phyloP scores from a whole-genome alignment of 192 early-diverging fungal genomes.

The Thoreauomyces humboldtii region DNA sequence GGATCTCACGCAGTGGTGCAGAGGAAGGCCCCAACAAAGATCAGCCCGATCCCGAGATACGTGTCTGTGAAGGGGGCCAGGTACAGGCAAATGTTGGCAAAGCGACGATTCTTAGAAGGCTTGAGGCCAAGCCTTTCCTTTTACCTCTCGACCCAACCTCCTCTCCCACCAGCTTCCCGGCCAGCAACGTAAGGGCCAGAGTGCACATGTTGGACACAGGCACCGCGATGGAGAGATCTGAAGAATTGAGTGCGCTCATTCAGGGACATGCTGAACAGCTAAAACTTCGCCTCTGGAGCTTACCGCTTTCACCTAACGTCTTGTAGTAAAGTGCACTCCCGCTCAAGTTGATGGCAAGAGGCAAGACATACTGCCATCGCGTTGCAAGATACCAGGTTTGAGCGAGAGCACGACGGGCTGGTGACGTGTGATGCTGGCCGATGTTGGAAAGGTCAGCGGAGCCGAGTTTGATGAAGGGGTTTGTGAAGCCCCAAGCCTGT shows the following conservation, averaged over 20 bases:
- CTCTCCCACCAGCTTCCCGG: constrained; percentile 80
- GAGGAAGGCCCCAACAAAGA: constrained; percentile 30
- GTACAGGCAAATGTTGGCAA: not conserved
- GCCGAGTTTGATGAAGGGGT: constrained; percentile 92
- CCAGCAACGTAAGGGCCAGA: constrained; percentile 79
- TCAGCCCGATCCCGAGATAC: constrained; percentile 25
- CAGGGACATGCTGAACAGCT: not conserved
- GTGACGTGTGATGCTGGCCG: constrained; percentile 21
- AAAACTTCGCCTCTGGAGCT: not conserved
- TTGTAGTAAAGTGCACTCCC: constrained; percentile 93
- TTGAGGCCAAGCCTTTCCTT: not conserved
- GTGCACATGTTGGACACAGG: constrained; percentile 91
- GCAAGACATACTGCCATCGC: constrained; percentile 87
- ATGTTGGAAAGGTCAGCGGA: constrained; percentile 77
- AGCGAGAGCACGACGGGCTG: constrained; percentile 48
- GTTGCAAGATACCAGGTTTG: constrained; percentile 76
- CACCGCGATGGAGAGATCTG: constrained; percentile 86
- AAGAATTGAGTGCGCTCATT: too few relatives aligned
- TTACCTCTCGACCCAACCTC: constrained; percentile 61
- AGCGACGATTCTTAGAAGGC: not conserved
- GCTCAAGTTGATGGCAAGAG: constrained; percentile 83
- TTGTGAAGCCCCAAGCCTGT: constrained; percentile 85
- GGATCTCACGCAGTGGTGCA: constrained; percentile 28
- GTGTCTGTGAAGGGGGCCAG: too few relatives aligned
- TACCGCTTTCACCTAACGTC: constrained; percentile 74